Evolutionary conservation across 75 land plant species (phyloP), one percentile per base, ranked within the genome.

Genomic region (Cunninghamia lanceolata): DNA sequence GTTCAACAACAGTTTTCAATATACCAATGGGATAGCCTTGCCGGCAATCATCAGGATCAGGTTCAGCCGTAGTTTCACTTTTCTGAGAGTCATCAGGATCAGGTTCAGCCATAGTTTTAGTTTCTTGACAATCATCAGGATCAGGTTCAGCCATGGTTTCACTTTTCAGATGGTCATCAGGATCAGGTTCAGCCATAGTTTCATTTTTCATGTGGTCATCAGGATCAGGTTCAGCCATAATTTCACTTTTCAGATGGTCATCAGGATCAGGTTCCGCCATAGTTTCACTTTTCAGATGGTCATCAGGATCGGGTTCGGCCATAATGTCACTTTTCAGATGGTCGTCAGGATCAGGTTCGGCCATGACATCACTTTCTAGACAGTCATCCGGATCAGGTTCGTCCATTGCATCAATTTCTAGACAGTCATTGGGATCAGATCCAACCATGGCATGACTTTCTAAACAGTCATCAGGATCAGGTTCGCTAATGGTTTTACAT

Each of bases 1-100:
- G 89, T 88, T 91, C 88, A 35, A 13, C 53, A 34, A 83, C 71
- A 28, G 35, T 40, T 34, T 43, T 81, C 16, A 14, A 16, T 13
- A 50, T 50, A 50, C 53, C 14, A 50, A 2, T 14, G 16, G 53
- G 53, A 84, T n/a, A 30, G 71, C 70, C 88, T 47, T 56, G 42
- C 84, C 63, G 70, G 45, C 84, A 56, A 70, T 88, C 90, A 86
- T 92, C 92, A 21, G 89, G 88, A 90, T 93, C 94, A 87, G 92
- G 92, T 83, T 89, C 89, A 16, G 35, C 68, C 5, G 13, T 9
- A 82, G 40, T 71, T 6, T 45, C 38, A 21, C n/a, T 21, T 66
- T 66, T 28, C 8, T 70, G 30, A n/a, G 40, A 39, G 50, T 79
- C 36, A 78, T 40, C 93, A 25, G 11, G 81, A 36, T 78, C 25